Evolutionary conservation across 176 grass and related monocot species (phyloP).

Genomic region (Carex scoparia): DNA sequence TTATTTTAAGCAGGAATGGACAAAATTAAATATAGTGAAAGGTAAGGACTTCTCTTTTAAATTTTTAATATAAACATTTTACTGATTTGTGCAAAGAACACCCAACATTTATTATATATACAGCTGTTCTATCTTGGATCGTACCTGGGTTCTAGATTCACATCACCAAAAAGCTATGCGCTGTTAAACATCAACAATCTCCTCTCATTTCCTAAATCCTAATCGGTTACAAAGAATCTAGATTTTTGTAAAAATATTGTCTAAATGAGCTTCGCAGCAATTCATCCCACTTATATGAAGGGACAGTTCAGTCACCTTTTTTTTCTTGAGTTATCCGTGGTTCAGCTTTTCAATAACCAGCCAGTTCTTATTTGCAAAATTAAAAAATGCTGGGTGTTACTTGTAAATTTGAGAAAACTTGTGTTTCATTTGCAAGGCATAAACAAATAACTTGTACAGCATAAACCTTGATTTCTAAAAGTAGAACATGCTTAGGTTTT

Average conservation of each 20-base stretch:
- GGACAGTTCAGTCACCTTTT: neutral
- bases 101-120: neutral
- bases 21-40: constrained; percentile 9
- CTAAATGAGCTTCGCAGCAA: constrained; percentile 13
- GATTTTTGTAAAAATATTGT: neutral
- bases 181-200: neutral
- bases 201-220: neutral
- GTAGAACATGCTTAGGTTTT: constrained; percentile 66
- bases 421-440: neutral
- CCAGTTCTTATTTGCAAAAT: neutral
- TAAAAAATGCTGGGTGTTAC: neutral
- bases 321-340: neutral
- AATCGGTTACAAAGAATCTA: neutral
- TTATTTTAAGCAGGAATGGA: constrained; percentile 24
- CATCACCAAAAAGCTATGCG: neutral
- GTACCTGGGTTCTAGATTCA: neutral
- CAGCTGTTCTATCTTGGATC: neutral
- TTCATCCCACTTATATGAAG: neutral
- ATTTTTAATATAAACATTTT: neutral
- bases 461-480: constrained; percentile 79
- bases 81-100: constrained; percentile 1
- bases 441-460: neutral
- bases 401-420: neutral
- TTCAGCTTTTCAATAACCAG: neutral
- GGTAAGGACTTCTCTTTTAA: neutral